A percentile compares a stretch with the other conserved stretches of the same genome.
Conservation (phyloP, 768 basidiomycete genomes). For the Amanita pseudoporphyria region DNA sequence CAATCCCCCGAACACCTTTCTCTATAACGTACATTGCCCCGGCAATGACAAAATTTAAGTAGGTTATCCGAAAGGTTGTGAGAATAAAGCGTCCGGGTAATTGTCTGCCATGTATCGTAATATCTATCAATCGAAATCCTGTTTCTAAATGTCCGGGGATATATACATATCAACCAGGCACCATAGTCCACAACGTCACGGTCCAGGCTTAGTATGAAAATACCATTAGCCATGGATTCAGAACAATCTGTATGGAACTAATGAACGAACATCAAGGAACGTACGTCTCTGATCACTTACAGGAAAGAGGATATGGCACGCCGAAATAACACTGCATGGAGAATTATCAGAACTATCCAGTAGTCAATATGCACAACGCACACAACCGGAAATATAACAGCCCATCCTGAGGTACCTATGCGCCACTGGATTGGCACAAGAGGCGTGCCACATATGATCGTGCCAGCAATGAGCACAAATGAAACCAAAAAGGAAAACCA, state of each 20-base stretch:
- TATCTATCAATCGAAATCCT: not conserved
- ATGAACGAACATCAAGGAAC: not conserved
- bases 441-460: slow-evolving; percentile 41
- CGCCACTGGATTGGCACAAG: slow-evolving; percentile 51
- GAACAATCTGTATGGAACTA: slow-evolving; percentile 25
- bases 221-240: slow-evolving; percentile 49
- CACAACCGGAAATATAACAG: slow-evolving; percentile 67
- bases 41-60: too few relatives aligned
- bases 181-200: not conserved
- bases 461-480: slow-evolving; percentile 44
- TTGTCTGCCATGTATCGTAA: not conserved
- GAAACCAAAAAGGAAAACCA: slow-evolving; percentile 49
- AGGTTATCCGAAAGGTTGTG: not conserved
- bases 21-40: not conserved
- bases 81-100: not conserved
- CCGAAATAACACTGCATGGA: slow-evolving; percentile 43
- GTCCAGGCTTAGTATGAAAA: slow-evolving; percentile 45
- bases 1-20: not conserved
- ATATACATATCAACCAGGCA: too few relatives aligned
- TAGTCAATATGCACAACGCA: slow-evolving; percentile 18
- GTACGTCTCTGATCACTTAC: slow-evolving; percentile 25
- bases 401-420: slow-evolving; percentile 48
- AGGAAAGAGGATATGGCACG: slow-evolving; percentile 64
- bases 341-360: not conserved
- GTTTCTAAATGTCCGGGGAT: not conserved